Evolutionary conservation across 345 rosid species (phyloP), one percentile per base, ranked within the genome.

Genomic region (Dipteronia dyeriana): DNA sequence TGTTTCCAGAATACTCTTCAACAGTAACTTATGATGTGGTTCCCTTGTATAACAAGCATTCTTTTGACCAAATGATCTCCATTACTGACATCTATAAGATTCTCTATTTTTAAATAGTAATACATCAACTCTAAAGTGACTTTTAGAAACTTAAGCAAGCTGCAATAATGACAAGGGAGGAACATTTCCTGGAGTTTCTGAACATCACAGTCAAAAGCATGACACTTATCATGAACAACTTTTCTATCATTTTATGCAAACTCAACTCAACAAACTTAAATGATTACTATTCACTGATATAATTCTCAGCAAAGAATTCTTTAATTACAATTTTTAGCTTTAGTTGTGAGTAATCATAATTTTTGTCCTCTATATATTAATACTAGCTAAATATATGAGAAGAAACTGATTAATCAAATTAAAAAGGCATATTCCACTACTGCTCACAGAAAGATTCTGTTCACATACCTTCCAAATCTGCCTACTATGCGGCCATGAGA

Each of bases 401-500:
- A 70, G 38, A 62, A 20, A 53, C 19, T 49, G 19, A 68, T 74
- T 45, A 23, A 68, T 63, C 59, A 62, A 14, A 53, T 19, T 9
- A 57, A 22, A 39, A 25, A 54, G 12, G 31, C 64, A 11, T 25
- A 71, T 43, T 34, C 51, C 29, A 72, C 56, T 59, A 25, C 63
- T 16, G 63, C 9, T 22, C 31, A 57, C 31, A 73, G 11, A 43
- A 71, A 65, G 62, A 54, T 82, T 76, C 59, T 31, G 16, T 20
- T 51, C 70, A 43, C 64, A 63, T 86, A 96, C 99, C 97, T 92
- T 78, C 97, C 97, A 61, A 91, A 57, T 83, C 84, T 90, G 70
- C 94, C 98, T 17, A 81, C 90, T 77, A 97, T 77, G 74, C 93
- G 95, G 64, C 96, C 94, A 80, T 92, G 98, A 63, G 97, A 94